Evolutionary conservation across 1,139 yeast genomes (phyloP).

Genomic region (Fermentozyma sake): DNA sequence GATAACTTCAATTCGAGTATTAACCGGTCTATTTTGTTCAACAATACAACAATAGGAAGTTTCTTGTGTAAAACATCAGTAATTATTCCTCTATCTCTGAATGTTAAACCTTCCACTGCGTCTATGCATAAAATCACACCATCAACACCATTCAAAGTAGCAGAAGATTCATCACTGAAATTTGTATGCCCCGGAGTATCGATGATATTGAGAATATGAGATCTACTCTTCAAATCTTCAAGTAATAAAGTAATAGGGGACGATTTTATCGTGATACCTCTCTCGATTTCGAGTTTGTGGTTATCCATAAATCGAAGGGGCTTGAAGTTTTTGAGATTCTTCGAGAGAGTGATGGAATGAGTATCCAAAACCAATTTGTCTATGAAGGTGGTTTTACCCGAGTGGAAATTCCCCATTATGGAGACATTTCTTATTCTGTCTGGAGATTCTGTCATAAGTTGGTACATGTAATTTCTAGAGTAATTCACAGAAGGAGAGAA

Average conservation of each 20-base stretch:
- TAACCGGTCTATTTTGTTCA: conserved; percentile 84
- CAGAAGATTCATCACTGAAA: conserved; percentile 69
- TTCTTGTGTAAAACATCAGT: conserved; percentile 45
- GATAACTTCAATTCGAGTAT: conserved; percentile 75
- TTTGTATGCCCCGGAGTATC: conserved; percentile 94
- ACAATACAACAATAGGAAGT: conserved; percentile 52
- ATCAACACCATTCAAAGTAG: conserved; percentile 58
- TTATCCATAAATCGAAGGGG: conserved; percentile 67
- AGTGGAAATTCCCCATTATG: conserved; percentile 72
- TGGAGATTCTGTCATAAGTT: conserved; percentile 46
- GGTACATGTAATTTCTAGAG: conserved; percentile 58
- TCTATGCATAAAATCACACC: conserved; percentile 73
- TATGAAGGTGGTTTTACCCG: conserved; percentile 85
- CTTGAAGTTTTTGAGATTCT: conserved; percentile 27
- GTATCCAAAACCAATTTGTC: conserved; percentile 66
- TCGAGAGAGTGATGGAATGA: conserved; percentile 39
- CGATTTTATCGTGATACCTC: conserved; percentile 67
- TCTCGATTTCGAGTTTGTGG: conserved; percentile 59
- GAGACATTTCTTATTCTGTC: conserved; percentile 75
- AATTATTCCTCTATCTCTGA: conserved; percentile 46
- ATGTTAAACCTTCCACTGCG: conserved; percentile 74
- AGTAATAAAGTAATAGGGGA: conserved; percentile 61
- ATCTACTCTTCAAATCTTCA: conserved; percentile 51
- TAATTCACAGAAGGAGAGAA: conserved; percentile 49
- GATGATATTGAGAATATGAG: conserved; percentile 56